Evolutionary conservation across 371 early-diverging fungal species (phyloP), one percentile per base, ranked within the genome.

Genomic region (Mortierella sp.): DNA sequence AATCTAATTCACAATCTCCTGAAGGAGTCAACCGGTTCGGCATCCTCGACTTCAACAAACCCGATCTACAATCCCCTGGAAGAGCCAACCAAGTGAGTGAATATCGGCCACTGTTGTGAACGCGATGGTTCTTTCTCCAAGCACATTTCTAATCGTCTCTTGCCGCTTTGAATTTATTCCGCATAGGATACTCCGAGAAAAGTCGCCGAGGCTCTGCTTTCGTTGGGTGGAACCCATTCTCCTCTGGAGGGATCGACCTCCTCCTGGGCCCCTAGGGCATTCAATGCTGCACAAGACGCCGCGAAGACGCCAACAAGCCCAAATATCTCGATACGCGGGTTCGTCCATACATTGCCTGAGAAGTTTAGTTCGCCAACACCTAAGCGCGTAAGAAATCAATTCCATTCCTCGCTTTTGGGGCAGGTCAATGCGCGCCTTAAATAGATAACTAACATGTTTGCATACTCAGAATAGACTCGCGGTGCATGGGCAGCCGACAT

Each of bases 221-320:
- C 70, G 37, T 70, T 47, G 63, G 34, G 70, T 61, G 39, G 70
- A 61, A 0, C 70, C 63, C 70, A 22, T 70, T 70, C 47, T 37
- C 64, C 71, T 48, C 71, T 24, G 19, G 64, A 53, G 48, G 26
- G 40, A 71, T 64, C 50, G 16, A 40, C 71, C 24, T 26, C 37
- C 29, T 64, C 64, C 64, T 19, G 64, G 71, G 29, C 7, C 64
- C 48, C 40, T 40, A 19, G 1, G 40, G 64, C 40, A 48, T 40
- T 63, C 48, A 8, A 40, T 26, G 16, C 39, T 26, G 40, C 50
- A 71, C 19, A 71, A 31, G 44, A 69, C 44, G 26, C 43, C 41
- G 37, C 61, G 58, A 58, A 70, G 70, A 69, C 14, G 41, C 40
- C 64, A 64, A 3, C 43, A 24, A 24, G 64, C 24, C 41, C 64